Percentiles rank a stretch among this genome's conserved stretches.
phyloP scores from a whole-genome alignment of 768 basidiomycete genomes.

The Macrolepiota albuminosa region DNA sequence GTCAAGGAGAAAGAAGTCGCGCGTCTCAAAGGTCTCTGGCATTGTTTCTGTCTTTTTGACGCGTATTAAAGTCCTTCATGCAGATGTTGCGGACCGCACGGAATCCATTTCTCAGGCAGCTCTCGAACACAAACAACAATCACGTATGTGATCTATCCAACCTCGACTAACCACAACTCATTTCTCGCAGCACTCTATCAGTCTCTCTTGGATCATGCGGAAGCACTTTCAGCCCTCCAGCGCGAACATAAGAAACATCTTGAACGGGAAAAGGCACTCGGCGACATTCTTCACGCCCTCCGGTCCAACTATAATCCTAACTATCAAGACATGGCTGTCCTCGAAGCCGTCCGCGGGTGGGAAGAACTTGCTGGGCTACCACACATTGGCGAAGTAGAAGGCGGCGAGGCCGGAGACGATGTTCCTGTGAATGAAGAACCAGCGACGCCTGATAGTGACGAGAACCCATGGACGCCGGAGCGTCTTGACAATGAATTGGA shows the following conservation, averaged over 20 bases:
- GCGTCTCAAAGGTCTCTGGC: conserved; percentile 55
- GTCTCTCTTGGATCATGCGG: conserved; percentile 66
- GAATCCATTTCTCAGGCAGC: conserved; percentile 78
- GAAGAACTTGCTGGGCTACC: conserved; percentile 68
- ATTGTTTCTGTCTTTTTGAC: neutral
- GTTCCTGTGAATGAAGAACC: conserved; percentile 27
- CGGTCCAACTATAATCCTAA: conserved; percentile 93
- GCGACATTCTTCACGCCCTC: conserved; percentile 77
- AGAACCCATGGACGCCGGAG: conserved; percentile 56
- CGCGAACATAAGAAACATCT: conserved; percentile 67
- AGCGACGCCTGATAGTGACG: conserved; percentile 46
- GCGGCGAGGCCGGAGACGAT: conserved; percentile 32
- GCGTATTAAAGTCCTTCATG: neutral
- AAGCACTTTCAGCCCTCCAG: conserved; percentile 73
- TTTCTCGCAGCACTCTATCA: conserved; percentile 64
- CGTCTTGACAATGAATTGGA: conserved; percentile 57
- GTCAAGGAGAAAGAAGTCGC: conserved; percentile 67
- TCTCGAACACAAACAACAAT: conserved; percentile 80
- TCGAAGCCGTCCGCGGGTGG: conserved; percentile 95
- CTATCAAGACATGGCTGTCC: conserved; percentile 98
- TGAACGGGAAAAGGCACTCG: conserved; percentile 71
- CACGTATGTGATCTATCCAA: conserved; percentile 50
- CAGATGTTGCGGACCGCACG: conserved; percentile 74
- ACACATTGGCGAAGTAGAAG: conserved; percentile 65
- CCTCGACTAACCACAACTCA: neutral